phyloP scores from a whole-genome alignment of 1,284 basidiomycete genomes.

The Leccinum fuscescens region DNA sequence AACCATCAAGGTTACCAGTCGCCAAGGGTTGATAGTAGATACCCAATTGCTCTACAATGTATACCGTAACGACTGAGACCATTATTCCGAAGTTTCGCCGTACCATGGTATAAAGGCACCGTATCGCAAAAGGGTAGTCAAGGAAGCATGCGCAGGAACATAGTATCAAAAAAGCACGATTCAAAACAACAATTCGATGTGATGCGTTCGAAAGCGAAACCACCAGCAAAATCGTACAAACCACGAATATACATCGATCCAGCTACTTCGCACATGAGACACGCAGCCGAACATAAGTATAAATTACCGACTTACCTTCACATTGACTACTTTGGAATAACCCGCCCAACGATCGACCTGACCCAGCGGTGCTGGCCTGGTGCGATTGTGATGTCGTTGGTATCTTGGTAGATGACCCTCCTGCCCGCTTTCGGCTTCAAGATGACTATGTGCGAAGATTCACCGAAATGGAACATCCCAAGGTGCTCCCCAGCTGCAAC shows the following conservation, averaged over 20 bases:
- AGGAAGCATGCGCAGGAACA: not conserved
- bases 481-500: conserved; percentile 22
- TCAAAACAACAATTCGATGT: not conserved
- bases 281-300: not conserved
- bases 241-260: not conserved
- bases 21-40: too few relatives aligned
- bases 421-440: conserved; percentile 29
- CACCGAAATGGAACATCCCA: conserved; percentile 53
- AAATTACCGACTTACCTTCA: not conserved
- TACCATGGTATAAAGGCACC: not conserved
- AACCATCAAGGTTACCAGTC: too few relatives aligned
- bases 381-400: not conserved
- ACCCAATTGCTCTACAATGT: too few relatives aligned
- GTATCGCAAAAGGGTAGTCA: not conserved
- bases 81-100: not conserved
- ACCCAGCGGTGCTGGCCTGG: conserved; percentile 6
- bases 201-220: not conserved
- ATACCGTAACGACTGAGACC: not conserved
- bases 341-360: conserved; percentile 5
- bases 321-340: too few relatives aligned
- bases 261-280: not conserved
- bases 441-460: conserved; percentile 43
- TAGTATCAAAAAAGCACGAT: not conserved
- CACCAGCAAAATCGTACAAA: not conserved
- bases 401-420: not conserved